Base-by-base conservation (phyloP, 148 eudicot genomes). In the Limonium bicolor region DNA sequence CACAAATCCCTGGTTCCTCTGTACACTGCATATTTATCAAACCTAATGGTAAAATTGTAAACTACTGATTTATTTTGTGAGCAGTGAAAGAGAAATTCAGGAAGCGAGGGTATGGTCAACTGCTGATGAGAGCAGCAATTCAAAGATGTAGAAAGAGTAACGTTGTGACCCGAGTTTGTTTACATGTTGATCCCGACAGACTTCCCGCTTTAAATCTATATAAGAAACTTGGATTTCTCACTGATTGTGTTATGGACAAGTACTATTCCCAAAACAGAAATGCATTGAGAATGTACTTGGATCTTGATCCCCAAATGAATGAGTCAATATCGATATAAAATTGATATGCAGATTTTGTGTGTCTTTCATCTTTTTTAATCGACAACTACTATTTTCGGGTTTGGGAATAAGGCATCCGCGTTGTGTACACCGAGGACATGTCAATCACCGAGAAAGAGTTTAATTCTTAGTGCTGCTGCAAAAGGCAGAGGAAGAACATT, bases 261-360 rank as follows among this genome's bases (percentile, higher is more conserved):
- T 86, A 86, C 65, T 86, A 86, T 45, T 82, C 93, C 26, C 60
- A 72, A 2, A 69, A 70, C 47, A 72, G 96, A 40, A 58, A 75
- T 68, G 96, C 96, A 13, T 81, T 67, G 44, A 70, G 96, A 66
- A 78, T 86, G 93, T 86, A 63, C 56, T 36, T 86, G 62, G 92
- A 77, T 36, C 50, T 66, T 53, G 72, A 52, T 29, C 20, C 41
- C n/a, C n/a, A n/a, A n/a, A n/a, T n/a, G n/a, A n/a, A n/a, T n/a
- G n/a, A n/a, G n/a, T n/a, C n/a, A n/a, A n/a, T n/a, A n/a, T n/a
- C n/a, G n/a, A n/a, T n/a, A n/a, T n/a, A n/a, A n/a, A n/a, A n/a
- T n/a, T n/a, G n/a, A n/a, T n/a, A n/a, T n/a, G n/a, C n/a, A n/a
- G n/a, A n/a, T n/a, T n/a, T n/a, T n/a, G n/a, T n/a, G n/a, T n/a